Base-by-base conservation (phyloP, 2,329 filamentous ascomycete species). In the Aspergillus sp. region DNA sequence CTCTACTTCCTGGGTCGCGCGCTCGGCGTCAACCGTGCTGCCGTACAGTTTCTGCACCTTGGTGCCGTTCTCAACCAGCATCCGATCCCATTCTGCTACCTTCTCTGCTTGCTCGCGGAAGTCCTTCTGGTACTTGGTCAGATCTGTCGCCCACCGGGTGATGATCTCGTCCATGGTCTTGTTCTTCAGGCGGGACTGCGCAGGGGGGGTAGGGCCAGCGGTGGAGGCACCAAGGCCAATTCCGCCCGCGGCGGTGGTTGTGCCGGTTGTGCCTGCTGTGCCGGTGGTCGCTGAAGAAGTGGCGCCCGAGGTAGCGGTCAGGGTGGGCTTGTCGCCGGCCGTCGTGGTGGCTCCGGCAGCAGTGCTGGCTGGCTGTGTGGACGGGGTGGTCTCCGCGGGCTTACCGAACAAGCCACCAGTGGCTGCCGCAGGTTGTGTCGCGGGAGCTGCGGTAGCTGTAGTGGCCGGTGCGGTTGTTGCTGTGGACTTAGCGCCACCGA, bases 121-220 rank as follows among this genome's bases (percentile, higher is more conserved):
- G 61, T 96, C 92, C 75, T 97, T 96, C 72, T 98, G 94, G 73
- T 99, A 97, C 72, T 96, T 96, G 56, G 92, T 90, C 53, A 99
- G 82, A 72, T 98, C 95, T 0, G 92, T 92, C 2, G 95, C 95
- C 95, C 95, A 99, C 32, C 92, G 88, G 4, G 92, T 97, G 66
- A 99, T 92, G 65, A 99, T 97, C 75, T 99, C 95, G 72, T 99
- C 95, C 91, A 99, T 97, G 0, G 94, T 97, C 80, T 97, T 98
- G 78, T 97, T 97, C 82, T 97, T 97, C 39, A 99, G 83, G 28
- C 95, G 89, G 4, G 94, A 95, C 70, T 96, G 87, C 2, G 83
- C 79, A 59, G 92, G 89, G 15, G 95, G 94, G 2, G 89, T 82
- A 1, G 93, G 92, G 0, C 93, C 93, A 36, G 87, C 83, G 3